Base-by-base conservation (phyloP, 768 basidiomycete genomes). In the Lactarius vividus region DNA sequence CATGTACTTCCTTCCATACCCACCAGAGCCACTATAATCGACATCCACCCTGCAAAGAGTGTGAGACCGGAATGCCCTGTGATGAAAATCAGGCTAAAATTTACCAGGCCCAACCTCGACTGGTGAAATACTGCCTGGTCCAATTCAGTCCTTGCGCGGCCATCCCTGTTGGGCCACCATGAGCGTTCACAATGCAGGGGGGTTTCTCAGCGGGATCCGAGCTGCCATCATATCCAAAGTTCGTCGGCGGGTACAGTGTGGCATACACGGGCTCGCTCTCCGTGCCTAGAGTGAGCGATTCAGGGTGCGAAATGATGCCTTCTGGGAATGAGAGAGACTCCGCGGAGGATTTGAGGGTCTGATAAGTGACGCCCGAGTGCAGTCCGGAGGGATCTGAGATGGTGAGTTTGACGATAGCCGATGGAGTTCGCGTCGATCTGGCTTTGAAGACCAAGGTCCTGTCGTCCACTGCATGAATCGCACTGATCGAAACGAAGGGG, bases 11-110 rank as follows among this genome's bases (percentile, higher is more conserved):
- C 88, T 82, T 0, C 92, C 92, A 71, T 87, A 91, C 0, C 90
- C 87, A 5, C 84, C 84, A 0, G 88, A 89, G 0, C 91, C 92
- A 1, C 89, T 83, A 65, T 91, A 88, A 70, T 93, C 88, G 52
- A 94, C 89, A 61, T 89, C 88, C 40, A 89, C 70, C 84, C 88
- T 85, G 65, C 58, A 37, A 74, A 23, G 44, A 4, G 72, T 66
- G 29, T 23, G n/a, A 66, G 58, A 52, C 70, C 59, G 57, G 72
- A 1, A 26, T 23, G 26, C n/a, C 10, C 40, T 40, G n/a, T n/a
- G 26, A 61, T 35, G 16, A 39, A 40, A 18, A 35, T 13, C 20
- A 56, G 26, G n/a, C 28, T 6, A 26, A 15, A 10, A 62, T 20
- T 6, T 63, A 89, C 89, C 88, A 91, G n/a, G 81, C 88, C 77